Evolutionary conservation across 768 basidiomycete genomes (phyloP), one percentile per base, ranked within the genome.

Genomic region (Pleurotus citrinopileatus): DNA sequence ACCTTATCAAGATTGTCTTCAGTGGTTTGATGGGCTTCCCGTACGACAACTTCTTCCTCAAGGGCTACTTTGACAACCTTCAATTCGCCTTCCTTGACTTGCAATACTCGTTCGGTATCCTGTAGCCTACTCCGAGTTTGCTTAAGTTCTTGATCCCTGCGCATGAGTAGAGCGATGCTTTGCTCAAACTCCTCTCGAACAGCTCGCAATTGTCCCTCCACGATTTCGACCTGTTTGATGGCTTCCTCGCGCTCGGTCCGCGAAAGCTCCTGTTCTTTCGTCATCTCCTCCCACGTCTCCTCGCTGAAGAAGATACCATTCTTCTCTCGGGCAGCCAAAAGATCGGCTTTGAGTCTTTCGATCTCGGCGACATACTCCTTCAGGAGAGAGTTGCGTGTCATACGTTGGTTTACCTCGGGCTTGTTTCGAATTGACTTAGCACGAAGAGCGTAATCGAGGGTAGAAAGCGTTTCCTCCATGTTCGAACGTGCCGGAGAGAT

Each of bases 381-480:
- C 42, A 99, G 72, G 45, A 98, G 83, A 1, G 92, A 84, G 57
- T 94, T 91, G 43, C 93, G 86, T 7, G 92, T 93, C 83, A 97
- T 89, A 43, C 93, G 87, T 64, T 94, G 91, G 69, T 98, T 98
- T 34, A 97, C 71, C 68, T 98, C 95, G 6, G 97, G 97, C 61
- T 89, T 88, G 72, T 98, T 98, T 47, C 86, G 83, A 63, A 99
- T 98, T 22, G 91, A 90, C 67, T 96, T 98, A 25, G 97, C 97
- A 22, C 92, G 86, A 42, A 93, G 81, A 26, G 97, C 96, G 61
- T 99, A 99, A 67, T 98, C 94, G 40, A 99, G 86, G 0, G 97
- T 99, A 2, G 95, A 97, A 17, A 97, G 81, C 0, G 97, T 98
- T 70, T 98, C 97, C 69, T 99, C 97, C 73, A 96, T 81, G 65